Percentiles rank a stretch among this genome's conserved stretches.
Conservation (phyloP, 257 asterid genomes). For the Penstemon davidsonii region DNA sequence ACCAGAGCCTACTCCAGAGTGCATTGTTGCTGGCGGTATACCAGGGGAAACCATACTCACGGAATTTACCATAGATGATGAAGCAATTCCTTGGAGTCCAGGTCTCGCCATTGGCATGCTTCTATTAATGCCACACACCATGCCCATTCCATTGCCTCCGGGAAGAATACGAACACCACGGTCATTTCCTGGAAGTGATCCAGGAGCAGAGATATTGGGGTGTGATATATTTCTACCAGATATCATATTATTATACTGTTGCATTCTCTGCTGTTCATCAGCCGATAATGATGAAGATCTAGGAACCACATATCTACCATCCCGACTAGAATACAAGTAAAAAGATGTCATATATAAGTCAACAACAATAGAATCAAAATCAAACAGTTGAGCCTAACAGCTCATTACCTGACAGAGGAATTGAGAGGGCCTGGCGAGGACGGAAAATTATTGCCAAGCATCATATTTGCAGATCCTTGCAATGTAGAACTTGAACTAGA, state of each 20-base stretch:
- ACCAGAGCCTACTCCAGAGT: slow-evolving; percentile 61
- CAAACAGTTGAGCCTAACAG: slow-evolving; percentile 22
- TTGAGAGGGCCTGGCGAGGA: slow-evolving; percentile 61
- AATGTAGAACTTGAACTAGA: slow-evolving; percentile 55
- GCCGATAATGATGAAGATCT: slow-evolving; percentile 59
- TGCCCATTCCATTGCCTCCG: slow-evolving; percentile 67
- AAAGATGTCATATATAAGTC: background rate
- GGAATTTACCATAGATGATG: slow-evolving; percentile 63
- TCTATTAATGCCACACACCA: slow-evolving; percentile 58
- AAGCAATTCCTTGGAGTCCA: slow-evolving; percentile 66
- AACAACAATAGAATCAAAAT: slow-evolving; percentile 17
- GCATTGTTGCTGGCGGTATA: slow-evolving; percentile 61
- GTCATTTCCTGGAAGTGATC: slow-evolving; percentile 64
- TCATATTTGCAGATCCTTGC: slow-evolving; percentile 67
- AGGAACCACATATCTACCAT: slow-evolving; percentile 62
- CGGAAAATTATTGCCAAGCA: slow-evolving; percentile 55
- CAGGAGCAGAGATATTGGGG: slow-evolving; percentile 59
- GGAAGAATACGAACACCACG: slow-evolving; percentile 67
- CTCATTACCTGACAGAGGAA: slow-evolving; percentile 66
- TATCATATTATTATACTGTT: slow-evolving; percentile 62
- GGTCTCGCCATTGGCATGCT: slow-evolving; percentile 71
- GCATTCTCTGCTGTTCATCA: slow-evolving; percentile 86
- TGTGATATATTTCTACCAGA: slow-evolving; percentile 67
- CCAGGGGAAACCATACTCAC: slow-evolving; percentile 66
- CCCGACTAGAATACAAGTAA: slow-evolving; percentile 45